Evolutionary conservation across 1,284 basidiomycete genomes (phyloP), one percentile per base, ranked within the genome.

Genomic region (Butyriboletus appendiculatus): DNA sequence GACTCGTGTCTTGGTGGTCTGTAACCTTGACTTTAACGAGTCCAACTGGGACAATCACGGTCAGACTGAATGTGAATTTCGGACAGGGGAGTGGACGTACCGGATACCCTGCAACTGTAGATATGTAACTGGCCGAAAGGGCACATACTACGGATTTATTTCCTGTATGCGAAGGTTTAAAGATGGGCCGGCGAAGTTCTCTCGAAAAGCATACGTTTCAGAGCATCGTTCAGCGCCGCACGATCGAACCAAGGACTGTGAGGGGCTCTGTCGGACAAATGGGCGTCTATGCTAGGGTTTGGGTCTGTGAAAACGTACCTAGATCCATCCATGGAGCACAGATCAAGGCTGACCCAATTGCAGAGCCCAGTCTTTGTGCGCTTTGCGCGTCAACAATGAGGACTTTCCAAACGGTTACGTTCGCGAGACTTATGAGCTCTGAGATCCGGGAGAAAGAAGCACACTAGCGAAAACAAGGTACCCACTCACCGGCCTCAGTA

Each of bases 21-120:
- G 94, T 44, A 97, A 75, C 59, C 94, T 83, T 49, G 92, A 94
- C 74, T 95, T 96, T 72, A 96, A 82, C 53, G 92, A 94, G 71
- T 97, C 94, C 74, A 97, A 78, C 82, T 84, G 28, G 26, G 35
- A 37, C 45, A 22, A n/a, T 30, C 15, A 20, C 16, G 34, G 26
- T 71, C 46, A 53, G 32, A 41, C 44, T 16, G 18, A 6, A 9
- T 11, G 20, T 7, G 6, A 7, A 41, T 40, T 16, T 18, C 16
- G 26, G 38, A 71, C 75, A 58, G 18, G 39, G 8, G 51, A 26
- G 33, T 5, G 6, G 45, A 69, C 85, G 60, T 60, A 90, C 88
- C 55, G 90, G 90, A 70, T 92, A 92, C 51, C 90, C 90, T 59
- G 86, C 88, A 63, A 92, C 81, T 24, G 90, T 92, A 43, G 90